Base-by-base conservation (phyloP, 495 filamentous ascomycete species). In the Penicillium bialowiezense region DNA sequence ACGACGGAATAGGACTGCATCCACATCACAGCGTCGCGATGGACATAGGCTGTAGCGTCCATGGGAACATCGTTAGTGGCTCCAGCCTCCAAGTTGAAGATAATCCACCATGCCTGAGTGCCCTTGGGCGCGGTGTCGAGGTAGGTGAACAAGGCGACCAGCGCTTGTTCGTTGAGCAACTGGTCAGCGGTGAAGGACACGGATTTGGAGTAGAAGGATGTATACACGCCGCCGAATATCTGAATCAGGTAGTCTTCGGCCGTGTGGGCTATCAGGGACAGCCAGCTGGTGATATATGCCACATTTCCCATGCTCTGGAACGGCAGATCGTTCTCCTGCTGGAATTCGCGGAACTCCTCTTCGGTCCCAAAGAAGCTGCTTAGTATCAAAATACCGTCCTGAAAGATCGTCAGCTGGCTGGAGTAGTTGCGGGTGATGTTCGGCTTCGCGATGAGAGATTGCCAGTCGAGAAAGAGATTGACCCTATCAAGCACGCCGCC, bases 371-470 rank as follows among this genome's bases (percentile, higher is more conserved):
- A 74, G 52, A 58, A 77, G 0, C 62, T 69, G 7, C 72, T 73
- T 6, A 59, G 52, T 28, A 78, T 60, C 5, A 68, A 38, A 13
- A 71, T 55, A 15, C 58, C 60, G 5, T 53, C 52, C 3, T 58
- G 49, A 2, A 67, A 48, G 2, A 73, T n/a, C 5, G 59, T 63
- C 20, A 71, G 53, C 5, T 59, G 58, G 29, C 70, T 68, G 7
- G 75, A 74, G 39, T 83, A 76, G 21, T 80, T 73, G 9, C 77
- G 78, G 31, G 76, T 74, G 0, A 85, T 67, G 3, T 65, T 56
- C 2, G 79, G 74, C 24, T 73, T 53, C 0, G 63, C 42, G 15
- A 74, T 52, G 13, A 69, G 57, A 0, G 52, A 42, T 45, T 77
- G 75, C 67, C 70, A 75, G 17, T 61, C 40, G 39, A 64, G 66